A percentile compares a stretch with the other conserved stretches of the same genome.
Evolutionary conservation across 2,329 filamentous ascomycete genomes (phyloP).

Genomic region (Cercospora beticola): DNA sequence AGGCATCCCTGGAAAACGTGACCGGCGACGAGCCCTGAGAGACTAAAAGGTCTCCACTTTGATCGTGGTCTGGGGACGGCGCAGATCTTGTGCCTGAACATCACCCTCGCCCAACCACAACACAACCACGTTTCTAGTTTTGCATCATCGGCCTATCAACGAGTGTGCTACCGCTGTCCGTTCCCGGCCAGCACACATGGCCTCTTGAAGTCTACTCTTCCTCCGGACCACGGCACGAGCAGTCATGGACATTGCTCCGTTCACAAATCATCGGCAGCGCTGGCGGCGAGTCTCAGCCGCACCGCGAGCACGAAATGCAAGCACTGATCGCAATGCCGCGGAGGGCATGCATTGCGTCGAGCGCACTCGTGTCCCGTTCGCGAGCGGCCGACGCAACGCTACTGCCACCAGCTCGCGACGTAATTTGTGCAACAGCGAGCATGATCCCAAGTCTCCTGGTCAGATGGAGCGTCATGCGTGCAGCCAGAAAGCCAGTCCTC

Average conservation of each 20-base stretch:
- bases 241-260: not conserved
- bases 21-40: not conserved
- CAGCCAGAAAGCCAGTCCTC: not conserved
- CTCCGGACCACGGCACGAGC: not conserved
- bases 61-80: not conserved
- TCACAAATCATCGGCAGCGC: not conserved
- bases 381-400: not conserved
- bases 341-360: slow-evolving; percentile 2
- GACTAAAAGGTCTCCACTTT: not conserved
- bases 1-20: not conserved
- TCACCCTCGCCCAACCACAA: not conserved
- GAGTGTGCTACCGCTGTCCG: not conserved
- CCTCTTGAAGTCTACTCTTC: not conserved
- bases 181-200: not conserved
- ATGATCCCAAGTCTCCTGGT: not conserved
- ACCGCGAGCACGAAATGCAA: not conserved
- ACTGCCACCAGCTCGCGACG: not conserved
- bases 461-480: not conserved
- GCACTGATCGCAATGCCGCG: not conserved
- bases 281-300: not conserved
- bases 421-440: slow-evolving; percentile 9
- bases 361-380: not conserved
- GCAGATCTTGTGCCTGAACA: slow-evolving; percentile 1
- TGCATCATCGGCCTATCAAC: not conserved
- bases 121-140: not conserved